phyloP scores from a whole-genome alignment of 2,329 filamentous ascomycete genomes.

The Pseudogymnoascus sp. region DNA sequence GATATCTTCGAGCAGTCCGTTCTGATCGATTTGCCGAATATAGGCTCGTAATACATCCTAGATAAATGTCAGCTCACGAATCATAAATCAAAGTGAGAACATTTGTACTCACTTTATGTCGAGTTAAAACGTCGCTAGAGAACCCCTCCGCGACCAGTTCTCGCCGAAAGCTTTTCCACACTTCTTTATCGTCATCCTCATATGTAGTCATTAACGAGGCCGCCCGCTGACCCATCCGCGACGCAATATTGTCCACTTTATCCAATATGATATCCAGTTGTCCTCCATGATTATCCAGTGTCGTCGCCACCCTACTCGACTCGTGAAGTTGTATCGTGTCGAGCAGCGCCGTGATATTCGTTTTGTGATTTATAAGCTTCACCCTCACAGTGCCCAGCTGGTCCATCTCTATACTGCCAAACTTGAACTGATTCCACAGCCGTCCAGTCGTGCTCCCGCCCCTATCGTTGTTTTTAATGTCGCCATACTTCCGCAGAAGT shows the following conservation, averaged over 20 bases:
- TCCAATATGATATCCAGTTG: constrained; percentile 51
- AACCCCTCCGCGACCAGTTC: constrained; percentile 55
- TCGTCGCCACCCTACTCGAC: constrained; percentile 35
- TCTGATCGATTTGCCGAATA: constrained; percentile 52
- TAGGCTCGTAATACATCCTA: constrained; percentile 56
- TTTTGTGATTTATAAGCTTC: constrained; percentile 47
- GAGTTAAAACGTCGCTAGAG: constrained; percentile 46
- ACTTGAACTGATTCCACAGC: constrained; percentile 26
- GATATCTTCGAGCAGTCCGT: constrained; percentile 47
- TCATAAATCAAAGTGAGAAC: constrained; percentile 4
- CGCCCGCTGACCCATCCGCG: constrained; percentile 41
- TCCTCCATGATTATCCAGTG: constrained; percentile 26
- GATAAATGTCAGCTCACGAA: constrained; percentile 19
- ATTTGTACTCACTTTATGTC: constrained; percentile 47
- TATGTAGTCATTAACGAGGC: constrained; percentile 32
- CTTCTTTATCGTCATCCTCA: constrained; percentile 42
- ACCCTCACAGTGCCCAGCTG: constrained; percentile 27
- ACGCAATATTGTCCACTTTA: constrained; percentile 53
- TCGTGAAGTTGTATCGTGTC: constrained; percentile 51
- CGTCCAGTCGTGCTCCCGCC: constrained; percentile 16
- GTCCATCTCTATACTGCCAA: constrained; percentile 30
- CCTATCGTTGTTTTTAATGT: constrained; percentile 19
- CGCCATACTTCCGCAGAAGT: constrained; percentile 43
- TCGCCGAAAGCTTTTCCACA: constrained; percentile 54
- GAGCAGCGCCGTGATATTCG: constrained; percentile 49